These are phyloP conservation scores for Epichloe typhina DNA, from an alignment of 2,329 filamentous ascomycete genomes.

Conservation along the genomic window DNA sequence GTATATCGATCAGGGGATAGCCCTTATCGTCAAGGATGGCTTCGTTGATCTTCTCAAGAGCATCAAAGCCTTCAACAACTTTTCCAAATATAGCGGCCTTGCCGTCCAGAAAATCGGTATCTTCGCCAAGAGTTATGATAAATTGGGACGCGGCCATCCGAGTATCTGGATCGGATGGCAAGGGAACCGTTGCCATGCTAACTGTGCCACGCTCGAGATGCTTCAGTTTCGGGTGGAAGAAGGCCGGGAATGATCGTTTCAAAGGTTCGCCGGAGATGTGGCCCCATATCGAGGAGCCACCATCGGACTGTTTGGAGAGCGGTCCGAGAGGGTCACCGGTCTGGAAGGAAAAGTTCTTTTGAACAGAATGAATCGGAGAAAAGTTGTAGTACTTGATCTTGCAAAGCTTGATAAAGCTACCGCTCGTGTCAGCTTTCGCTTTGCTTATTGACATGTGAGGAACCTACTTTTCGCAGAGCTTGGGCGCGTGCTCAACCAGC, in stretches of 20 bases:
- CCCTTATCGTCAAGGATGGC: slow-evolving; percentile 79
- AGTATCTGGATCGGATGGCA: slow-evolving; percentile 62
- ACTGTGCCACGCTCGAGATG: slow-evolving; percentile 84
- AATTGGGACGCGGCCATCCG: slow-evolving; percentile 85
- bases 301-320: slow-evolving; percentile 71
- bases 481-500: slow-evolving; percentile 76
- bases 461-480: slow-evolving; percentile 89
- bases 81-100: slow-evolving; percentile 93
- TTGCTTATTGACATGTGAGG: background rate
- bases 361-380: slow-evolving; percentile 78
- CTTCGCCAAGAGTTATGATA: slow-evolving; percentile 78
- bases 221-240: slow-evolving; percentile 76
- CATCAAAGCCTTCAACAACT: slow-evolving; percentile 91
- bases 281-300: slow-evolving; percentile 88
- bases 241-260: slow-evolving; percentile 68
- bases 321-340: slow-evolving; percentile 90
- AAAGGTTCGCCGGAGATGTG: slow-evolving; percentile 52
- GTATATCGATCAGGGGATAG: slow-evolving; percentile 82
- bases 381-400: slow-evolving; percentile 99
- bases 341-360: slow-evolving; percentile 93
- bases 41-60: slow-evolving; percentile 82
- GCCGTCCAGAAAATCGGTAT: slow-evolving; percentile 84
- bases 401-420: slow-evolving; percentile 94
- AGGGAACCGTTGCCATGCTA: slow-evolving; percentile 88
- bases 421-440: slow-evolving; percentile 20